Evolutionary conservation across 2,329 filamentous ascomycete species (phyloP), one percentile per base, ranked within the genome.

Genomic region (Aspergillus hiratsukae): DNA sequence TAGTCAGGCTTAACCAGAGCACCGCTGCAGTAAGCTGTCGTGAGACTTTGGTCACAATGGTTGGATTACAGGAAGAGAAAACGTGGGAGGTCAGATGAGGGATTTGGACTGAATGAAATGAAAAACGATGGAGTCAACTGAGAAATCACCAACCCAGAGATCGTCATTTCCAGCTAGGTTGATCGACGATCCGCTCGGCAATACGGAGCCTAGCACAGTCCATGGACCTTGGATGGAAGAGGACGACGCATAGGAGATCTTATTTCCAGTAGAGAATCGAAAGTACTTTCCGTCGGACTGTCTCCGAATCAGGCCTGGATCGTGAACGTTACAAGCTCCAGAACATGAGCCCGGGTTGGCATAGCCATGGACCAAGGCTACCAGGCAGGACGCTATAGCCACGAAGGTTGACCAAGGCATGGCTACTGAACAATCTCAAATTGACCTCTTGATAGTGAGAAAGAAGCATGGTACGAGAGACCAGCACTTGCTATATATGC

Each of bases 231-330:
- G 68, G 37, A 83, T 72, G 3, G 70, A 66, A 0, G 76, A 72
- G 2, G 81, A 75, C n/a, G 74, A 78, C 49, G 79, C 76, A 48
- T 81, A 76, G 1, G 77, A 73, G 31, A 83, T 79, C 51, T 76
- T 73, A 25, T 76, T 76, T 23, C 78, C 78, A 0, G 81, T 83
- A 0, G 79, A 80, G 63, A 83, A 83, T 9, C 80, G 78, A 64
- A 77, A 83, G 65, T 83, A 83, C 0, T 62, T 78, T 17, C 78
- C 76, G 62, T 83, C 80, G 1, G 72, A 71, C 28, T 69, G 66
- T 57, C 79, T 75, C 5, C 71, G 73, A 60, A 82, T 78, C 41
- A 82, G 60, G 1, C 75, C 68, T 0, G 80, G 80, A 57, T 83
- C 81, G 58, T 82, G 80, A 6, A 72, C 64, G 27, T 65, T 66